Evolutionary conservation across 2,329 filamentous ascomycete genomes (phyloP).

Genomic region (Neonectria punicea): DNA sequence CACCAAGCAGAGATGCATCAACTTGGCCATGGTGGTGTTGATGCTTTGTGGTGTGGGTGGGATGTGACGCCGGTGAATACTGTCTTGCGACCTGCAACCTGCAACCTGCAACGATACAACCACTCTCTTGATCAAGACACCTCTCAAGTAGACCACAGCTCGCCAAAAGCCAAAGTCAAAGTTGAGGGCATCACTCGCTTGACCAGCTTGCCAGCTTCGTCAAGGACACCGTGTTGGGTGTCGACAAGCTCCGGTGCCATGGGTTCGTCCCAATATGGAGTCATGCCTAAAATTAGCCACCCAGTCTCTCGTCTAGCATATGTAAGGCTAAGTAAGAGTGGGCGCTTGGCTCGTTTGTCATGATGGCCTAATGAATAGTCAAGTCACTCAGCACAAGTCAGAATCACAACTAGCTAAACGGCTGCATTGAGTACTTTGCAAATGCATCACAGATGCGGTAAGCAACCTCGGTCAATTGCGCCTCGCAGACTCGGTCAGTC

Average conservation of each 20-base stretch:
- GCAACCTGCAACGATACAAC: neutral
- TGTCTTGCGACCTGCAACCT: neutral
- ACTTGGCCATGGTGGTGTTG: constrained; percentile 19
- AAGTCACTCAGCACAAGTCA: neutral
- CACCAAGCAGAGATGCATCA: constrained; percentile 25
- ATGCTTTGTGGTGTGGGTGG: neutral
- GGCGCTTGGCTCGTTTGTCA: neutral
- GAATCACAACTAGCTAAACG: neutral
- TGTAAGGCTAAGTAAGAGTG: constrained; percentile 1
- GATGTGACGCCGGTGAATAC: neutral
- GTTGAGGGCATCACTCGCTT: neutral
- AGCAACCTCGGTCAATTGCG: constrained; percentile 6
- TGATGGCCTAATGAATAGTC: neutral
- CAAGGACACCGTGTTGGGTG: constrained; percentile 19
- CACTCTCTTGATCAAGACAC: constrained; percentile 1
- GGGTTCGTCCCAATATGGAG: neutral
- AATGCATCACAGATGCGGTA: neutral
- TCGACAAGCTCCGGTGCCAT: neutral
- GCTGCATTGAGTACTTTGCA: neutral
- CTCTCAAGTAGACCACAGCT: neutral
- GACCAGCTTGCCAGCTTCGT: neutral
- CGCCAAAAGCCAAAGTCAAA: neutral
- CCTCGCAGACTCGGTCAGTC: neutral
- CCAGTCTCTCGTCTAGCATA: neutral
- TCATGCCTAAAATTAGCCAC: constrained; percentile 14